Conservation (phyloP, 1,139 yeast species). For the Yamadazyma spencermartinsiae region DNA sequence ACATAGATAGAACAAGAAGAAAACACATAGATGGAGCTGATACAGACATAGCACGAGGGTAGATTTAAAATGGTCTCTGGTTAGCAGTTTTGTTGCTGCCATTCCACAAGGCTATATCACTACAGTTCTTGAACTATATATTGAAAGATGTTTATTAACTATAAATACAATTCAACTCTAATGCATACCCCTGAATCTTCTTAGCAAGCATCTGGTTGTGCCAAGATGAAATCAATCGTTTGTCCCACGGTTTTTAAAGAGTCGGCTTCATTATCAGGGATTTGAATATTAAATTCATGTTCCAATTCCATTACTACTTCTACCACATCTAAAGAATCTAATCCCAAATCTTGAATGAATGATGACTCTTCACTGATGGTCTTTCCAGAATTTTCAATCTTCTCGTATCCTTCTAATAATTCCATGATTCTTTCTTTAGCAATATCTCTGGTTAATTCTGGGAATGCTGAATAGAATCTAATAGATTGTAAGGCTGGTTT, state of each 20-base stretch:
- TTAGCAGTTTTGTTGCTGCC: too few species aligned
- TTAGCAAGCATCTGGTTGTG: conserved; percentile 71
- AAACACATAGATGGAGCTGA: too few species aligned
- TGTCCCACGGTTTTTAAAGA: conserved; percentile 80
- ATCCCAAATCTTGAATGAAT: conserved; percentile 74
- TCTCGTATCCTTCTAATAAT: conserved; percentile 78
- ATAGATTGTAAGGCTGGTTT: conserved; percentile 6
- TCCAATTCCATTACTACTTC: conserved; percentile 91
- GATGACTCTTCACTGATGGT: conserved; percentile 59
- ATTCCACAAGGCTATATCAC: too few species aligned
- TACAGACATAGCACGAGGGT: too few species aligned
- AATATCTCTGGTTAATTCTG: conserved; percentile 66
- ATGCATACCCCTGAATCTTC: background rate
- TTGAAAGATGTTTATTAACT: conserved; percentile 1
- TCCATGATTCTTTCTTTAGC: conserved; percentile 77
- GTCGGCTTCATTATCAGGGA: conserved; percentile 87
- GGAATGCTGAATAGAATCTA: conserved; percentile 56
- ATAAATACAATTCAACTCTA: background rate
- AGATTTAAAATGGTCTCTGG: too few species aligned
- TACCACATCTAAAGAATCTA: conserved; percentile 85
- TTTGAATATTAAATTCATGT: conserved; percentile 74
- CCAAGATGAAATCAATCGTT: conserved; percentile 71
- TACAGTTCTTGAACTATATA: too few species aligned
- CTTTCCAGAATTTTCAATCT: conserved; percentile 48
- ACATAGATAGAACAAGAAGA: too few species aligned